Conservation (phyloP, 371 early-diverging fungal species). For the Apophysomyces variabilis region DNA sequence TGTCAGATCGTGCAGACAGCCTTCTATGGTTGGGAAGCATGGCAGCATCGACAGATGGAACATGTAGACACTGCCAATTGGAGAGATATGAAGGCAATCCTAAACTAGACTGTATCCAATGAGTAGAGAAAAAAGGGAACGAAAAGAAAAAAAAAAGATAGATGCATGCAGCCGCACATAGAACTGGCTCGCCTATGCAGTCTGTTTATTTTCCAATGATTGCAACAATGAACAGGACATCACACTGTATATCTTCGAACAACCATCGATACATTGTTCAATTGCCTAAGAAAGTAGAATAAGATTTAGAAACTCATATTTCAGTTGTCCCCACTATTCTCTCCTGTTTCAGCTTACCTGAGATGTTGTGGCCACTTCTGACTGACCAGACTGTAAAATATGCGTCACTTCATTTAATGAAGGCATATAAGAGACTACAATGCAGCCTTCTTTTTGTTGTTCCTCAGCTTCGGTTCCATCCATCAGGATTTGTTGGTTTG, state of each 20-base stretch:
- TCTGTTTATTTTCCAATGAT: conserved; percentile 32
- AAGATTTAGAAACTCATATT: not conserved
- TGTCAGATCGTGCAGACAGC: conserved; percentile 50
- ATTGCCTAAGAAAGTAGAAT: conserved; percentile 58
- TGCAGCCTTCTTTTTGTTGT: conserved; percentile 62
- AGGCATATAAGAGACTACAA: conserved; percentile 90
- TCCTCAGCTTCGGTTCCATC: conserved; percentile 81
- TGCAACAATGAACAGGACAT: conserved; percentile 61
- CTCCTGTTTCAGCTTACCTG: conserved; percentile 45
- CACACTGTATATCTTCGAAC: conserved; percentile 82
- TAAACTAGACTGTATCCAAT: not conserved
- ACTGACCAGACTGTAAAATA: conserved; percentile 82
- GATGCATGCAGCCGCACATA: not conserved
- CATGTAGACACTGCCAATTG: conserved; percentile 56
- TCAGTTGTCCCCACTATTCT: not conserved
- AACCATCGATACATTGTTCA: conserved; percentile 82
- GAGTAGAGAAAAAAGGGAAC: not conserved
- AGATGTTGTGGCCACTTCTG: conserved; percentile 52
- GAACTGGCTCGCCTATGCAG: conserved; percentile 9
- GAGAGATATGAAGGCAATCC: conserved; percentile 31
- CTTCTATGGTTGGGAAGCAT: conserved; percentile 39
- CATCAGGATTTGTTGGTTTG: conserved; percentile 57
- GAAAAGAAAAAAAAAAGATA: conserved; percentile 7
- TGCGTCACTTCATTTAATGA: conserved; percentile 87
- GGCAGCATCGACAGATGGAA: conserved; percentile 46